A percentile compares a stretch with the other conserved stretches of the same genome.
Evolutionary conservation across 1,284 basidiomycete genomes (phyloP).

Genomic region (Apiotrichum mycotoxinovorans): DNA sequence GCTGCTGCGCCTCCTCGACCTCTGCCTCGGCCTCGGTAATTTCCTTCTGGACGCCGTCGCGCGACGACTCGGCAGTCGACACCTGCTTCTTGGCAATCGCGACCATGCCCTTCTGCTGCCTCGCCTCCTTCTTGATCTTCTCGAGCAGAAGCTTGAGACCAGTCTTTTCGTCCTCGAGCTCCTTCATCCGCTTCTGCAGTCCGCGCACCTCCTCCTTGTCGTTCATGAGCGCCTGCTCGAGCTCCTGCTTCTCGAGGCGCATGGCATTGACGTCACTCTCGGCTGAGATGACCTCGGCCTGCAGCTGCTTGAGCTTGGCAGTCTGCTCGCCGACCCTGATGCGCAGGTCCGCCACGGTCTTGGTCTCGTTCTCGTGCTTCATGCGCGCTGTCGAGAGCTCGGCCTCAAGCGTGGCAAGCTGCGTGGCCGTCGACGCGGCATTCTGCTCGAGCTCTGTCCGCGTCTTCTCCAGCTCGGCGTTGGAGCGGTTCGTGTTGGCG

Average conservation of each 20-base stretch:
- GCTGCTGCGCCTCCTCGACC: conserved; percentile 55
- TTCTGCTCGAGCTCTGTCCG: conserved; percentile 45
- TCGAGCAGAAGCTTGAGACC: conserved; percentile 72
- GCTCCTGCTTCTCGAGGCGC: conserved; percentile 83
- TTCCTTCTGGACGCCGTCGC: conserved; percentile 67
- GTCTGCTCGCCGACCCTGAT: conserved; percentile 69
- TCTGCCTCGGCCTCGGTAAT: conserved; percentile 52
- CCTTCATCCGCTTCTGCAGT: conserved; percentile 79
- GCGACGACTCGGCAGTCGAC: conserved; percentile 73
- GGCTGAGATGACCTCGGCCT: conserved; percentile 77
- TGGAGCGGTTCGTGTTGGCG: conserved; percentile 63
- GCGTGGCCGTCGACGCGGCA: conserved; percentile 62
- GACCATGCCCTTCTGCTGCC: conserved; percentile 91
- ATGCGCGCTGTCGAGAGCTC: conserved; percentile 53
- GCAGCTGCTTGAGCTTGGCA: conserved; percentile 68
- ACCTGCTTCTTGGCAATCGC: conserved; percentile 96
- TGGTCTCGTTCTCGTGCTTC: conserved; percentile 80
- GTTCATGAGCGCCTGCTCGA: conserved; percentile 78
- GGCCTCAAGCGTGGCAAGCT: conserved; percentile 49
- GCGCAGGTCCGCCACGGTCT: conserved; percentile 67
- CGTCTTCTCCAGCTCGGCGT: conserved; percentile 39
- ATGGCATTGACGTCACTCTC: conserved; percentile 90
- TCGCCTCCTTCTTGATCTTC: conserved; percentile 85
- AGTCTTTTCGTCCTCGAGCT: conserved; percentile 71
- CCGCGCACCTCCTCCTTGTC: conserved; percentile 94